Evolutionary conservation across 108 stramenopile genomes (phyloP).

Genomic region (Nannochloropsis oceanica): DNA sequence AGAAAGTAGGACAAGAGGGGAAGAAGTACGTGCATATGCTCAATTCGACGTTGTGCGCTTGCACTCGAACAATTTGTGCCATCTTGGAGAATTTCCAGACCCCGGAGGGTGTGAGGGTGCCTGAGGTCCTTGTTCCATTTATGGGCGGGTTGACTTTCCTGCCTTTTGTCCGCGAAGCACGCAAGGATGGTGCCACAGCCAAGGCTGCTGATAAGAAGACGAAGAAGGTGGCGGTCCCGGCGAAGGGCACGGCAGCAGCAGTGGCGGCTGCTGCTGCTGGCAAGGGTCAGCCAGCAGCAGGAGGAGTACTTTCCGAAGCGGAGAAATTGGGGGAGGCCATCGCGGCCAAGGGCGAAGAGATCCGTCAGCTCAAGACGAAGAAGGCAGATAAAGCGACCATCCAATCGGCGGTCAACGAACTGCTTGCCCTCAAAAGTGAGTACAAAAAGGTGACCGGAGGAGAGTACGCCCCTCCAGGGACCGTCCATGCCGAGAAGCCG

Average conservation of each 20-base stretch:
- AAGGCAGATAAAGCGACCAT: constrained; percentile 28
- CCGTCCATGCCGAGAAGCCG: neutral
- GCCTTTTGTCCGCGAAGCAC: constrained; percentile 87
- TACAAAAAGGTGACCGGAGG: constrained; percentile 17
- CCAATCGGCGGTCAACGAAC: constrained; percentile 8
- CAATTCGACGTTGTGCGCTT: constrained; percentile 92
- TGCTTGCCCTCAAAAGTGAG: constrained; percentile 22
- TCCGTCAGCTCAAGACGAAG: constrained; percentile 24
- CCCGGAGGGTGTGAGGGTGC: constrained; percentile 73
- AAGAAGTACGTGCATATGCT: constrained; percentile 92
- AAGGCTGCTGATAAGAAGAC: constrained; percentile 25
- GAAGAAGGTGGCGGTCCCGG: constrained; percentile 28
- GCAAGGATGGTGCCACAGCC: constrained; percentile 24
- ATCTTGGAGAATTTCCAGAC: constrained; percentile 95
- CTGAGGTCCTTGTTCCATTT: constrained; percentile 85
- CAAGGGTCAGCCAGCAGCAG: neutral
- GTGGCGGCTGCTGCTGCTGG: neutral
- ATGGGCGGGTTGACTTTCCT: constrained; percentile 97
- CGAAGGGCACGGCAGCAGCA: constrained; percentile 11
- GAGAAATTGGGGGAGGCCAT: neutral
- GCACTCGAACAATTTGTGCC: constrained; percentile 93
- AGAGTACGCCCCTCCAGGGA: constrained; percentile 20
- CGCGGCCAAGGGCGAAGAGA: constrained; percentile 3
- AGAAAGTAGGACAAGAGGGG: constrained; percentile 50
- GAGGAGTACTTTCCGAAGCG: neutral